Evolutionary conservation across 441 rosid genomes (phyloP), one percentile per base, ranked within the genome.

Genomic region (Pelargonium fulgidum): DNA sequence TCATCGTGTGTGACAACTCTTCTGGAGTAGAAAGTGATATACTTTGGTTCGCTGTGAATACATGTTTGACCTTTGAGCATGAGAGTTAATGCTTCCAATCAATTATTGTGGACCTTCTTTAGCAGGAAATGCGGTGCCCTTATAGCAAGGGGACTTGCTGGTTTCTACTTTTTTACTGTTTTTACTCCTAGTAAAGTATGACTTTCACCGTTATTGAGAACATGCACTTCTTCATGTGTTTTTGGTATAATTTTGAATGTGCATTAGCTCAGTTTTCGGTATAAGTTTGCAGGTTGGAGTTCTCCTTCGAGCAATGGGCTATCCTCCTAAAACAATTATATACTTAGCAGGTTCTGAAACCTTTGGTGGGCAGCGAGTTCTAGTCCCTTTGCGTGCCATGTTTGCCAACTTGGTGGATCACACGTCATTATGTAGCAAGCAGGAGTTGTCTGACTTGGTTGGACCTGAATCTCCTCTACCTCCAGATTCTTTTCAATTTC

Each of bases 351-450:
- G 99, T 71, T 91, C 97, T 67, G 97, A 91, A 81, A 84, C 80
- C 66, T 91, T 96, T 76, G 99, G 99, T 52, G 99, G 98, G 73
- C 98, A 96, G 54, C 89, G 98, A 48, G 78, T 89, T 77, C 72
- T 93, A 74, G 90, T 89, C 69, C 99, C 99, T 69, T 77, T 96
- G 20, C 98, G 95, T 69, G 92, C 94, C 70, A 89, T 96, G 96
- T 93, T 89, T 75, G 69, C 90, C 56, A 86, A 96, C 70, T 67
- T 84, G 68, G 92, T 89, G 45, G 99, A 96, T 76, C 86, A 77
- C 63, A 88, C 98, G 70, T 86, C 86, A 10, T 74, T 96, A 73
- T 88, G 94, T 81, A 89, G 89, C 81, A 76, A 73, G 63, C 79
- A 82, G 65, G 99, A 96, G 73, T 80, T 96, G 72, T 79, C 84